Evolutionary conservation across 2,329 filamentous ascomycete genomes (phyloP), one percentile per base, ranked within the genome.

Genomic region (Trichoderma brevicompactum): DNA sequence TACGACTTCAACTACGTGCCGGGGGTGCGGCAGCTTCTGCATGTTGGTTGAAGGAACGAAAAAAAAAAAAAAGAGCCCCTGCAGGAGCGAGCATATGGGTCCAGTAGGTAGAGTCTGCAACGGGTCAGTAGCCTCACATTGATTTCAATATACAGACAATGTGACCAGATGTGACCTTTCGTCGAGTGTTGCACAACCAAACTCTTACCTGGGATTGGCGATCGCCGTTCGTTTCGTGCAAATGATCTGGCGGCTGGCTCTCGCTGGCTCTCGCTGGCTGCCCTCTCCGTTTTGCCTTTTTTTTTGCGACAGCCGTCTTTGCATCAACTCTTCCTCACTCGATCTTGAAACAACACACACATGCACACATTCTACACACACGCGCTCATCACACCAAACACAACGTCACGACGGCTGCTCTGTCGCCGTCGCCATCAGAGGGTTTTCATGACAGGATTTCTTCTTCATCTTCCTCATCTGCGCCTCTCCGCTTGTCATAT

Each of bases 401-500:
- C 58, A 43, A 56, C 56, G 50, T 34, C 64, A 54, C 64, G 48
- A 54, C 59, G 46, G 38, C 43, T 64, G 54, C 56, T 49, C 56
- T 43, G 46, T 49, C 64, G 43, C 54, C 52, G 59, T 44, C 65
- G 41, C 53, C 58, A 10, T 56, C 52, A 34, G 43, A 41, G 46
- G 43, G 53, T 28, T 56, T 64, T 65, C 61, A 55, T 65, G 54
- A 67, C 54, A 60, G 48, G 61, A 66, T 65, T 65, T 67, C 54
- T 65, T 66, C 65, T 67, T 67, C 65, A 65, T 66, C 65, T 65
- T 65, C 65, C 65, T 66, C 65, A 58, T 65, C 71, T 70, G 69
- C 69, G 69, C 70, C 67, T 70, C 69, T 72, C 71, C 71, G 68
- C 69, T 71, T 72, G 59, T 63, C 67, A 66, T 68, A 65, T 65